Conservation (phyloP, 1,284 basidiomycete species). For the Tilletia caries region DNA sequence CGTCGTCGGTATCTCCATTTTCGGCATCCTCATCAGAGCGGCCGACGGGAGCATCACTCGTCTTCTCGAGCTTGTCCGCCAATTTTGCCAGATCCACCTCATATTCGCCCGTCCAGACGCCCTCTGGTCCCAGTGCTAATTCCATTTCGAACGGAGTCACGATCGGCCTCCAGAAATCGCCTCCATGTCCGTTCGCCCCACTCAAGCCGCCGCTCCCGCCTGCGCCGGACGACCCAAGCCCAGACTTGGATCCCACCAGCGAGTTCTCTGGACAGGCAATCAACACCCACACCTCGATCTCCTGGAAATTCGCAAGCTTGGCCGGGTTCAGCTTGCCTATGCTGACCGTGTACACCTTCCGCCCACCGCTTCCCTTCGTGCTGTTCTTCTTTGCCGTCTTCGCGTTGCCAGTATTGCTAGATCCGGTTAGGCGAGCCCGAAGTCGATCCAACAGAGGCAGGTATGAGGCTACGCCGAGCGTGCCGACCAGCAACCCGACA, state of each 20-base stretch:
- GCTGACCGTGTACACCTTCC: slow-evolving; percentile 74
- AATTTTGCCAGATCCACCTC: slow-evolving; percentile 70
- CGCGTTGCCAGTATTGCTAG: not conserved
- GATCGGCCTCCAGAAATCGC: slow-evolving; percentile 84
- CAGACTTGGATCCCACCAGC: slow-evolving; percentile 55
- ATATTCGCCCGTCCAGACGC: slow-evolving; percentile 73
- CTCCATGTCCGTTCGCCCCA: slow-evolving; percentile 13
- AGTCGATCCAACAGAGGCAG: slow-evolving; percentile 32
- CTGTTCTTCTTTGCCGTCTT: not conserved
- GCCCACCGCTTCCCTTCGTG: slow-evolving; percentile 68
- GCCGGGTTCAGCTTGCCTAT: slow-evolving; percentile 94
- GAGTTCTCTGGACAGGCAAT: slow-evolving; percentile 93
- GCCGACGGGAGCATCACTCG: slow-evolving; percentile 16
- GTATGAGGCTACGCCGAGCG: slow-evolving; percentile 68
- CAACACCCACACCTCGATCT: slow-evolving; percentile 92
- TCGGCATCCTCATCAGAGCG: slow-evolving; percentile 19
- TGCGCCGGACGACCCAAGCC: slow-evolving; percentile 62
- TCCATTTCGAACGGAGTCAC: slow-evolving; percentile 91
- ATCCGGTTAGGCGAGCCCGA: slow-evolving; percentile 24
- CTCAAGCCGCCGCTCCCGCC: slow-evolving; percentile 14
- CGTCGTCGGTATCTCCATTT: slow-evolving; percentile 23
- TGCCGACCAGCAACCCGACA: slow-evolving; percentile 91
- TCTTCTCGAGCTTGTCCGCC: slow-evolving; percentile 43
- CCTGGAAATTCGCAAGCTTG: slow-evolving; percentile 92
- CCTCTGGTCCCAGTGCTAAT: slow-evolving; percentile 64